Conservation (phyloP, 1,139 yeast species). For the Zygosaccharomyces sapae region DNA sequence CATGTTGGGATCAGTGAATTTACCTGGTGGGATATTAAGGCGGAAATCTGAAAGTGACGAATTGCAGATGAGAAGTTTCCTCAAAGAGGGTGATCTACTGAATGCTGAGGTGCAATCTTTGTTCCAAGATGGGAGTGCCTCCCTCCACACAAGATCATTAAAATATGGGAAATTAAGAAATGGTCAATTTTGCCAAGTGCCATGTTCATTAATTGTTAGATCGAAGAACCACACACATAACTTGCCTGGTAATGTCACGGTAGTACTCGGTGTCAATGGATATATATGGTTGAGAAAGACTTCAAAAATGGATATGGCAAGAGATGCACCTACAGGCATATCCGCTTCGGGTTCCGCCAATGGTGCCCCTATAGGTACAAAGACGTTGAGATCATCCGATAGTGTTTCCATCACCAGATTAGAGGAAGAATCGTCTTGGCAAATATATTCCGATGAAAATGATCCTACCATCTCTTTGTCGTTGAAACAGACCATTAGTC, state of each 20-base stretch:
- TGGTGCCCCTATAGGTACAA: constrained; percentile 41
- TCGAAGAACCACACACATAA: constrained; percentile 82
- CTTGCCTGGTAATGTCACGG: constrained; percentile 86
- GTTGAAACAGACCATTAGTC: constrained; percentile 67
- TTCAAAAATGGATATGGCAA: constrained; percentile 36
- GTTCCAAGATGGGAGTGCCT: constrained; percentile 86
- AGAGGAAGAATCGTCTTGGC: constrained; percentile 94
- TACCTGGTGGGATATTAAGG: constrained; percentile 95
- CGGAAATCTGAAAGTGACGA: constrained; percentile 95
- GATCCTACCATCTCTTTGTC: constrained; percentile 58
- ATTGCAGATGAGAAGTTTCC: constrained; percentile 86
- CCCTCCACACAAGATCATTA: constrained; percentile 89
- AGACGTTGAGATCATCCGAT: constrained; percentile 48
- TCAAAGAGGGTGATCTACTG: constrained; percentile 94
- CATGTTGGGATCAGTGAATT: constrained; percentile 90
- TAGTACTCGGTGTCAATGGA: constrained; percentile 91
- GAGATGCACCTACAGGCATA: constrained; percentile 35
- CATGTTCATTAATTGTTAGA: constrained; percentile 75
- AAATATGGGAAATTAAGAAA: constrained; percentile 93
- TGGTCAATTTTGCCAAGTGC: constrained; percentile 78
- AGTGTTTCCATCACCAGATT: constrained; percentile 75
- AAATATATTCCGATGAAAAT: constrained; percentile 87
- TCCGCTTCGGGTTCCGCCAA: constrained; percentile 41
- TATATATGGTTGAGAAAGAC: constrained; percentile 89
- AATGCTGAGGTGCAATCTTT: constrained; percentile 95